Conservation (phyloP, 106 monocot genomes). For the Dactylorhiza incarnata region DNA sequence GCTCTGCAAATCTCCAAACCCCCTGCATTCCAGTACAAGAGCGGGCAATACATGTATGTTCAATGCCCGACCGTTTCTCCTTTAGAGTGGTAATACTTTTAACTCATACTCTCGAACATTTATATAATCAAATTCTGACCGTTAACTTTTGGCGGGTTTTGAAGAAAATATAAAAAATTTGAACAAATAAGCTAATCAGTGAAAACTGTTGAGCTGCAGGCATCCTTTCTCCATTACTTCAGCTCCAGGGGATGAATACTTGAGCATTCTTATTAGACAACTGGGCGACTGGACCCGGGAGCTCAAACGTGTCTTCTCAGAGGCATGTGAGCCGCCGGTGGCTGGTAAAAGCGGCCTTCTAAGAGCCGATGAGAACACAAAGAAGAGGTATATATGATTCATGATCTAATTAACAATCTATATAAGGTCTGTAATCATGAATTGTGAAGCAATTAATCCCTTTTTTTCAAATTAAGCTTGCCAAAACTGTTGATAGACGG, state of each 20-base stretch:
- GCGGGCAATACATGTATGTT: constrained; percentile 93
- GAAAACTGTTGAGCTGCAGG: constrained; percentile 17
- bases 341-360: constrained; percentile 65
- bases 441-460: neutral
- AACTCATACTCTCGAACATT: neutral
- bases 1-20: constrained; percentile 87
- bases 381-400: constrained; percentile 28
- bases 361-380: constrained; percentile 61
- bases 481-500: constrained; percentile 92
- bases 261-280: constrained; percentile 63
- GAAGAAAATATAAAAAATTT: neutral
- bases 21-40: constrained; percentile 71
- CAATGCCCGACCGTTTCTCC: constrained; percentile 81
- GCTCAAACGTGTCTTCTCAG: constrained; percentile 52
- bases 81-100: constrained; percentile 60
- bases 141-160: neutral
- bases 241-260: constrained; percentile 61
- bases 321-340: constrained; percentile 52
- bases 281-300: constrained; percentile 72
- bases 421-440: neutral
- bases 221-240: constrained; percentile 82
- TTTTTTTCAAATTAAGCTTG: constrained; percentile 29
- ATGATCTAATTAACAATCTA: neutral
- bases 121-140: neutral
- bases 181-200: neutral